These are phyloP conservation scores for Alloascoidea hylecoeti DNA, from an alignment of 805 yeast genomes.

Conservation along the genomic window DNA sequence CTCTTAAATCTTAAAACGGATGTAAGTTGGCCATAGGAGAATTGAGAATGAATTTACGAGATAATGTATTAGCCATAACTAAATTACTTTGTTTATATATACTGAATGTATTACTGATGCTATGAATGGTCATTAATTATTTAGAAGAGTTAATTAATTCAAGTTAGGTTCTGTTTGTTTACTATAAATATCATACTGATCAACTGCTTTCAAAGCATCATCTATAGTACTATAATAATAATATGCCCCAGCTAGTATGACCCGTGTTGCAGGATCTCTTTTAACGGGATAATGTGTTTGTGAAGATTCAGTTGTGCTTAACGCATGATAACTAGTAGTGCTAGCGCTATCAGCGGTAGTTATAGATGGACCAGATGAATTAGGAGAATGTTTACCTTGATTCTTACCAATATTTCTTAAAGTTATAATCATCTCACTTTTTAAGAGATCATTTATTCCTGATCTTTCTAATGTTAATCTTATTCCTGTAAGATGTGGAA, in stretches of 20 bases:
- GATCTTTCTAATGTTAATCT: slow-evolving; percentile 35
- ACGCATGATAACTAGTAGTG: not conserved
- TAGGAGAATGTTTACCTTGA: not conserved
- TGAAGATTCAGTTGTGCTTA: slow-evolving; percentile 11
- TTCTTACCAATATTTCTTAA: slow-evolving; percentile 1
- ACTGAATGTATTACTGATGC: too few species aligned
- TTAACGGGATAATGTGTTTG: too few species aligned
- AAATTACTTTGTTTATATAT: too few species aligned
- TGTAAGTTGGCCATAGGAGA: too few species aligned
- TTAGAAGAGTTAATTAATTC: too few species aligned
- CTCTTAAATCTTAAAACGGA: too few species aligned
- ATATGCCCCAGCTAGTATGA: slow-evolving; percentile 18
- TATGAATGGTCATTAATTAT: too few species aligned
- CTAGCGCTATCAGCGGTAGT: not conserved
- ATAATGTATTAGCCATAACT: too few species aligned
- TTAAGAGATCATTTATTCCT: slow-evolving; percentile 32
- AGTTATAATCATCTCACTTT: slow-evolving; percentile 2
- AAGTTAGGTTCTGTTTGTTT: too few species aligned
- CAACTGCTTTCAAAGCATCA: slow-evolving; percentile 37
- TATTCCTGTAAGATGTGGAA: slow-evolving; percentile 33
- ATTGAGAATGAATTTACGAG: too few species aligned
- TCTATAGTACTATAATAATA: slow-evolving; percentile 38
- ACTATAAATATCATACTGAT: slow-evolving; percentile 8
- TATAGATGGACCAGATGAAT: not conserved
- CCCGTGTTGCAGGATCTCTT: too few species aligned